Base-by-base conservation (phyloP, 163 green algal species). In the Chloroidium sp. region DNA sequence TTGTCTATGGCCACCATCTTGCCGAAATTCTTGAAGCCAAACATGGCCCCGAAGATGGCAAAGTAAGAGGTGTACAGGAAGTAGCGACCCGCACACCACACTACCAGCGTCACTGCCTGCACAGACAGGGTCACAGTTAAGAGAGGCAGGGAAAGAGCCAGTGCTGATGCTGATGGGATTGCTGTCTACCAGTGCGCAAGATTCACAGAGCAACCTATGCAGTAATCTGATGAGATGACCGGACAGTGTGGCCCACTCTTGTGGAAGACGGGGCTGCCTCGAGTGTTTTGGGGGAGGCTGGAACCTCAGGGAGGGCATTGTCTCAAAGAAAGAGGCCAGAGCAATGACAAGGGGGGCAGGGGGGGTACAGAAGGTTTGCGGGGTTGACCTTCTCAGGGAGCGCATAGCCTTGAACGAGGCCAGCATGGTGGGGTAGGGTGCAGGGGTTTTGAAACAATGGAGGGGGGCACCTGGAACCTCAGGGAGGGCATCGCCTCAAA, bases 31-130 rank as follows among this genome's bases (percentile, higher is more conserved):
- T 79, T 83, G 76, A 91, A 90, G 2, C 89, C 89, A 77, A 93
- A 92, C 2, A 93, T 79, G 2, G 86, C 88, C 1, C 87, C 89
- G 74, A 93, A 92, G 75, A 93, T 93, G 79, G 89, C 83, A 85
- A 88, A 93, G 78, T 92, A 93, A 58, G 78, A 87, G 69, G 83
- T 89, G 79, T 93, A 93, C 80, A 93, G 87, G 78, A 93, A 90
- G 83, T 90, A 92, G 62, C 89, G 86, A 8, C 77, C 79, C 0
- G 83, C n/a, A 77, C 86, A 87, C 89, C 89, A 93, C 0, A 88
- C 62, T 0, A 88, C 78, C 10, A 93, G 81, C 3, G 88, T 91
- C 0, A 93, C 59, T 2, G 84, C 82, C 84, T 88, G 79, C 75
- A 69, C 13, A 13, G 36, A 36, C 36, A 36, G 36, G 36, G 36